A percentile compares a stretch with the other conserved stretches of the same genome.
These are phyloP conservation scores for slime mould (Dictyostelium discoideum) DNA, from an alignment of 78 protist genomes.

Conservation along the genomic window dicty_2.7 NC_007088.5:5091501-5092000, in stretches of 20 bases:
- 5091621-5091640: background rate
- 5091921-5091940: background rate
- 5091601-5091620: background rate
- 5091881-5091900: slow-evolving; percentile 37
- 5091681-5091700: background rate
- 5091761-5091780: background rate
- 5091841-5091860: background rate
- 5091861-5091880: slow-evolving; percentile 9
- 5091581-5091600: background rate
- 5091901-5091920: slow-evolving; percentile 29
- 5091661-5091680: background rate
- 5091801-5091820: background rate
- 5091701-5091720: background rate
- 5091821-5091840: background rate
- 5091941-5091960: slow-evolving; percentile 28
- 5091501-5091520: slow-evolving; percentile 52
- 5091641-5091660: background rate
- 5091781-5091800: background rate
- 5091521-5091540: background rate
- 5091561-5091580: background rate
- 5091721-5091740: background rate
- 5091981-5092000: slow-evolving; percentile 27
- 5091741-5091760: too few species aligned
- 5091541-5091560: background rate
- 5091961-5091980: slow-evolving; percentile 36